Conservation (phyloP, 306 rosid genomes). For the Prunus mongolica region DNA sequence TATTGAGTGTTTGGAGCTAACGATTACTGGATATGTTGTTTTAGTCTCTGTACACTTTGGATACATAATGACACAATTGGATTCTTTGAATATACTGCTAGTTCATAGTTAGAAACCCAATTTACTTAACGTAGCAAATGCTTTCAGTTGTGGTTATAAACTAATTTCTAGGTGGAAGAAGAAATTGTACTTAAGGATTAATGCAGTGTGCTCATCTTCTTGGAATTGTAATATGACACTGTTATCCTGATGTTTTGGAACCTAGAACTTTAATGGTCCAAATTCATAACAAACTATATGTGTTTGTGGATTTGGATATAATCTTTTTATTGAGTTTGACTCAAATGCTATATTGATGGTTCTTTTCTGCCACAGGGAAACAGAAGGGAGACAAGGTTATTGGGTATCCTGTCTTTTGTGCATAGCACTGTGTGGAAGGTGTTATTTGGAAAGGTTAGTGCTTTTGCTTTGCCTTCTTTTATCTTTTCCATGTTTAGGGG, state of each 20-base stretch:
- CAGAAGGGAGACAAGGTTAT: conserved; percentile 87
- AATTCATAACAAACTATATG: background rate
- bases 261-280: background rate
- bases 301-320: background rate
- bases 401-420: conserved; percentile 89
- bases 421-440: conserved; percentile 99
- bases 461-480: conserved; percentile 4
- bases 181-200: background rate
- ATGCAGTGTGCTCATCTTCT: background rate
- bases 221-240: background rate
- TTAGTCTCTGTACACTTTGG: background rate
- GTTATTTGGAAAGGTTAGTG: conserved; percentile 83
- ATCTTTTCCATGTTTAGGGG: background rate
- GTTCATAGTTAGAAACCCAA: background rate
- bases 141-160: background rate
- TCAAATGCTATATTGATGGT: conserved; percentile 9
- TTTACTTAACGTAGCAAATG: background rate
- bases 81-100: background rate
- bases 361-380: conserved; percentile 67
- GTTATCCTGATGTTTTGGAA: background rate
- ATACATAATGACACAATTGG: background rate
- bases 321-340: conserved; percentile 1
- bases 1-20: background rate
- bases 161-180: background rate
- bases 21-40: background rate